These are phyloP conservation scores for Hyaloscypha variabilis DNA, from an alignment of 495 filamentous ascomycete species.

Conservation along the genomic window DNA sequence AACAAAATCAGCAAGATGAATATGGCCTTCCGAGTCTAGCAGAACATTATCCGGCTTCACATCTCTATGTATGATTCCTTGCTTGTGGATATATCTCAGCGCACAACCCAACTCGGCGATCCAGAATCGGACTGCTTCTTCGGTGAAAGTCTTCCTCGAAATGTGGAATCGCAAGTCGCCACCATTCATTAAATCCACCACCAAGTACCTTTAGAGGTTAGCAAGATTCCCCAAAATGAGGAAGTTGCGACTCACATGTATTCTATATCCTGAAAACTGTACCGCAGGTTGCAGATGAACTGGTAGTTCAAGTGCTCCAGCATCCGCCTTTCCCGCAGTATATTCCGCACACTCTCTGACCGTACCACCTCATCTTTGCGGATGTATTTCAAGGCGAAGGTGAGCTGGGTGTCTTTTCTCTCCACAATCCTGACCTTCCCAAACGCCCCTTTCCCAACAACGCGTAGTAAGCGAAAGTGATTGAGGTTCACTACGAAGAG, in stretches of 20 bases:
- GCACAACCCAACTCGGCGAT: slow-evolving; percentile 93
- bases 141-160: slow-evolving; percentile 95
- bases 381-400: slow-evolving; percentile 94
- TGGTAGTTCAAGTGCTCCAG: slow-evolving; percentile 96
- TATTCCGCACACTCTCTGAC: slow-evolving; percentile 96
- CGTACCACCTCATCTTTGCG: slow-evolving; percentile 82
- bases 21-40: slow-evolving; percentile 90
- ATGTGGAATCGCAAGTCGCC: slow-evolving; percentile 98
- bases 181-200: slow-evolving; percentile 98
- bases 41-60: slow-evolving; percentile 97
- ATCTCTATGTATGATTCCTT: slow-evolving; percentile 94
- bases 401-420: slow-evolving; percentile 82
- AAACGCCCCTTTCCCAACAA: slow-evolving; percentile 97
- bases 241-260: slow-evolving; percentile 68
- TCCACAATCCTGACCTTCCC: slow-evolving; percentile 99
- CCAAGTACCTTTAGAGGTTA: slow-evolving; percentile 73
- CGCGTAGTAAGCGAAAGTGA: slow-evolving; percentile 91
- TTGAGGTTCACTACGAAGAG: slow-evolving; percentile 81
- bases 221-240: not conserved
- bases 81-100: slow-evolving; percentile 84
- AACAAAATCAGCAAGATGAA: slow-evolving; percentile 98
- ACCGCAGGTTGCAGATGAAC: slow-evolving; percentile 97
- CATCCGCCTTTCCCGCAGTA: slow-evolving; percentile 96
- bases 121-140: slow-evolving; percentile 97
- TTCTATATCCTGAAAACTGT: slow-evolving; percentile 98